Conservation (phyloP, 1,139 yeast species). For the Candida sanyaensis region DNA sequence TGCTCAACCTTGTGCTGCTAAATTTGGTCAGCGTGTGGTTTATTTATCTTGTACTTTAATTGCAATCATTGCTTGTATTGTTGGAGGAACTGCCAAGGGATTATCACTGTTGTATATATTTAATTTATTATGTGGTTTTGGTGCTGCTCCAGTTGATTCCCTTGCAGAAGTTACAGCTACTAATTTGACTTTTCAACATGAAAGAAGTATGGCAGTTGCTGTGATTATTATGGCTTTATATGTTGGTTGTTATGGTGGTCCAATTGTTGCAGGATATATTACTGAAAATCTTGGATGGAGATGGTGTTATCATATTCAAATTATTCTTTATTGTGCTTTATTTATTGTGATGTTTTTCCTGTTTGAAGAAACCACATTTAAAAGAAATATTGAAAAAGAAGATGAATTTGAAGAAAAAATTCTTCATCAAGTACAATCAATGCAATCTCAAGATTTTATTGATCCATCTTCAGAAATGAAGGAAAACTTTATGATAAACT, state of each 20-base stretch:
- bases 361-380: constrained; percentile 49
- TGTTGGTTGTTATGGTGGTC: constrained; percentile 45
- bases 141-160: constrained; percentile 53
- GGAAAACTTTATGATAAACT: constrained; percentile 9
- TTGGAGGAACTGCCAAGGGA: constrained; percentile 35
- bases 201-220: constrained; percentile 43
- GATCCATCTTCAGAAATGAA: constrained; percentile 12
- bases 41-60: constrained; percentile 36
- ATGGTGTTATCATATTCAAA: constrained; percentile 48
- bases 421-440: constrained; percentile 27
- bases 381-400: constrained; percentile 19
- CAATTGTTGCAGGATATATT: constrained; percentile 47
- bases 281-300: constrained; percentile 40
- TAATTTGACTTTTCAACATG: constrained; percentile 51
- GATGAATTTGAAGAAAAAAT: constrained; percentile 19
- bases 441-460: constrained; percentile 15
- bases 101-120: constrained; percentile 31
- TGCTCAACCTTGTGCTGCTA: constrained; percentile 44
- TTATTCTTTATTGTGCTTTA: constrained; percentile 49
- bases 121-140: constrained; percentile 39
- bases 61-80: constrained; percentile 31
- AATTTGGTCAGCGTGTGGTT: constrained; percentile 41
- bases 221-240: constrained; percentile 44
- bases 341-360: constrained; percentile 41
- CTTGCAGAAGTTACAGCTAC: constrained; percentile 50